phyloP scores from a whole-genome alignment of 805 yeast species.

The Hanseniaspora lachancei region DNA sequence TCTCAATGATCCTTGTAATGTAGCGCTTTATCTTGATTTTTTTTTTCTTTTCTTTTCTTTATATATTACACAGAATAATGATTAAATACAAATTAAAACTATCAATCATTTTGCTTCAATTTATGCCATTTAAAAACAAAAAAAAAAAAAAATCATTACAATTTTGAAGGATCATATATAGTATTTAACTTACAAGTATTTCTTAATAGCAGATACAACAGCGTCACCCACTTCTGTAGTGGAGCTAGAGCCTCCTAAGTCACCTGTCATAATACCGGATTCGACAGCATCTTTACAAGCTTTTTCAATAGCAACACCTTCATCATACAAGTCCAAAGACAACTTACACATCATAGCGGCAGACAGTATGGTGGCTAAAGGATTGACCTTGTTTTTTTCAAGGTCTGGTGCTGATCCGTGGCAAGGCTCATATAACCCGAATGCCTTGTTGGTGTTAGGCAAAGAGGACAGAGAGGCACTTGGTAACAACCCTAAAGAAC shows the following conservation, averaged over 20 bases:
- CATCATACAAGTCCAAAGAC: conserved; percentile 68
- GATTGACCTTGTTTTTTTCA: conserved; percentile 77
- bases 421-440: conserved; percentile 95
- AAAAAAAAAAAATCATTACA: no score
- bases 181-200: conserved; percentile 7
- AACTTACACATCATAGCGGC: conserved; percentile 95
- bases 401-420: conserved; percentile 98
- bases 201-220: conserved; percentile 53
- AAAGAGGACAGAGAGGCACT: conserved; percentile 91
- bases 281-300: conserved; percentile 80
- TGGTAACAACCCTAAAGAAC: conserved; percentile 89
- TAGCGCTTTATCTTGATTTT: background rate
- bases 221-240: conserved; percentile 94
- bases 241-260: conserved; percentile 68
- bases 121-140: background rate
- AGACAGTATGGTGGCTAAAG: conserved; percentile 86
- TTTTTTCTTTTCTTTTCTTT: no score
- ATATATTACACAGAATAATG: no score
- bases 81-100: no score
- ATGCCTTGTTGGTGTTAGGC: conserved; percentile 87
- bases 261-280: conserved; percentile 78
- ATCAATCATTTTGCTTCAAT: no score
- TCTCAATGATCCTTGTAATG: background rate
- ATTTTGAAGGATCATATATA: background rate
- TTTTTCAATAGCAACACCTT: conserved; percentile 75